Evolutionary conservation across 1,284 basidiomycete species (phyloP), one percentile per base, ranked within the genome.

Genomic region (Moesziomyces sp.): DNA sequence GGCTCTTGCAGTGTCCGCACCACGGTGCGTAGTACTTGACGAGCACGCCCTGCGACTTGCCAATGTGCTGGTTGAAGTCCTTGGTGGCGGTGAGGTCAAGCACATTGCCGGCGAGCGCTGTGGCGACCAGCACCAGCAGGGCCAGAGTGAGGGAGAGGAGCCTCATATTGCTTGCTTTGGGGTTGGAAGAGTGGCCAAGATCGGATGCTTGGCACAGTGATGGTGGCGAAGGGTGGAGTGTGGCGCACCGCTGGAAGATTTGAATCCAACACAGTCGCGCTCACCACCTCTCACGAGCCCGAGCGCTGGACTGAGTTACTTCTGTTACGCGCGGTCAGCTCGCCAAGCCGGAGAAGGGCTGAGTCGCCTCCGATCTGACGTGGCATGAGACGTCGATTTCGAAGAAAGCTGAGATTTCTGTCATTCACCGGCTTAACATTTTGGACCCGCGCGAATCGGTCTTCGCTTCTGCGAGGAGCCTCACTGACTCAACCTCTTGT

Each of bases 1-100:
- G 91, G 86, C 88, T 91, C 91, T 92, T 84, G 74, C 75, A 85
- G 82, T 84, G 82, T 26, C 82, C 82, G 52, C 82, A 84, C 82
- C 82, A 84, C 18, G 81, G 82, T 5, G 82, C 82, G 47, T 71
- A 83, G 72, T 76, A 82, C 52, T 82, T 75, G 60, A 83, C 77
- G 42, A 83, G 74, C 30, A 77, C 76, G 26, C 74, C 74, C 35
- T 68, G 69, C 35, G 68, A 54, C 44, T 75, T 70, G 50, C 80
- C 81, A 30, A 83, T 72, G 40, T 69, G 49, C 42, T 66, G 72
- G 18, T 83, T 67, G 47, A 77, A 83, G 46, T 69, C 74, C 52
- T 71, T 72, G 18, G 75, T 80, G 46, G 72, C 59, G 24, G 81
- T 83, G 43, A 83, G 68, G 43, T 83, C 81, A 50, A 81, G 56